Evolutionary conservation across 1,284 basidiomycete genomes (phyloP).

Genomic region (Bondarzewia mesenterica): DNA sequence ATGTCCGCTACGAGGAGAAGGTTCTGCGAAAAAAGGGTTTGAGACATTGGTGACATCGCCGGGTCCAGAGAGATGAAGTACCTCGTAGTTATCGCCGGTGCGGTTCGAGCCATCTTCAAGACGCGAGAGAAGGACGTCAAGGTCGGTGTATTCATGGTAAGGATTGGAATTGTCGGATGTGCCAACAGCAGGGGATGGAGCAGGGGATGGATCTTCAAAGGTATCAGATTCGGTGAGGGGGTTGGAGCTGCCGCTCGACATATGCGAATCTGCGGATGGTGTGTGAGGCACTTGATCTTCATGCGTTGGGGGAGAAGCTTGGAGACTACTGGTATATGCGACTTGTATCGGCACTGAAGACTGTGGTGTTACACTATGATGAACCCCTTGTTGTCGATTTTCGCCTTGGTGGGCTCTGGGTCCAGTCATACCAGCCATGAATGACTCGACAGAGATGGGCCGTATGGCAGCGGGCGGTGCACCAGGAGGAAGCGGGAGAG

Average conservation of each 20-base stretch:
- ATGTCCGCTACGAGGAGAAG: slow-evolving; percentile 54
- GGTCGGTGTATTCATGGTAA: slow-evolving; percentile 42
- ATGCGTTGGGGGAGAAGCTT: not conserved
- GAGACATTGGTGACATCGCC: slow-evolving; percentile 1
- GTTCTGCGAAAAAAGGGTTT: slow-evolving; percentile 28
- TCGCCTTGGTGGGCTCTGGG: not conserved
- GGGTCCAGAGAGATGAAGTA: slow-evolving; percentile 23
- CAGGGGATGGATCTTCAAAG: slow-evolving; percentile 16
- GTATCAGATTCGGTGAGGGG: slow-evolving; percentile 1
- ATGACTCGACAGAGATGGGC: not conserved
- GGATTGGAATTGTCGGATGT: not conserved
- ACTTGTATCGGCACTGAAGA: not conserved
- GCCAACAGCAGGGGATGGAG: not conserved
- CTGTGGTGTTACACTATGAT: too few relatives aligned
- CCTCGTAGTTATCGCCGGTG: slow-evolving; percentile 51
- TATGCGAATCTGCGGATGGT: not conserved
- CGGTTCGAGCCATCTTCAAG: slow-evolving; percentile 32
- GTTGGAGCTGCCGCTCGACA: not conserved
- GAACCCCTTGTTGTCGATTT: too few relatives aligned
- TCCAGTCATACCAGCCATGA: not conserved
- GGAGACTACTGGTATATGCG: not conserved
- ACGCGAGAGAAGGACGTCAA: slow-evolving; percentile 50
- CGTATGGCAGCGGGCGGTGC: slow-evolving; percentile 5
- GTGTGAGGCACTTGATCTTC: not conserved
- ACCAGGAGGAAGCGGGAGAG: slow-evolving; percentile 22